Evolutionary conservation across 2,329 filamentous ascomycete genomes (phyloP).

Genomic region (Colletotrichum sp.): DNA sequence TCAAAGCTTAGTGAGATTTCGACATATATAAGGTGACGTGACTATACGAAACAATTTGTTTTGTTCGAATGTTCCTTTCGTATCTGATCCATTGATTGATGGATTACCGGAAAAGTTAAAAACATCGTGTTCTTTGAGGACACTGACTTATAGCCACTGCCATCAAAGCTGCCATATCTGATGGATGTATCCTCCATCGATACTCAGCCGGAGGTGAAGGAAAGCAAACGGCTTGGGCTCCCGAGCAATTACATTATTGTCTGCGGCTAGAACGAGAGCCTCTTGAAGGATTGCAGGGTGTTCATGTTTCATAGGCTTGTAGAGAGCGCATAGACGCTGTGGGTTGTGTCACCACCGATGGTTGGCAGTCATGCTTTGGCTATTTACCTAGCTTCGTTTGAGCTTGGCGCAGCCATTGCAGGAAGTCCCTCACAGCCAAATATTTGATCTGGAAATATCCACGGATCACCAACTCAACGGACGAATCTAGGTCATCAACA

Average conservation of each 20-base stretch:
- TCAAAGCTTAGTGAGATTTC: background rate
- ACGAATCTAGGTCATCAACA: background rate
- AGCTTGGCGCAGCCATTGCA: background rate
- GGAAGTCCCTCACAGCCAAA: background rate
- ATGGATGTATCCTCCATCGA: background rate
- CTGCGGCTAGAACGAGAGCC: background rate
- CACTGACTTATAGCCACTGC: background rate
- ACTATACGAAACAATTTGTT: background rate
- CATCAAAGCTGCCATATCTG: background rate
- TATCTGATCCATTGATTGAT: too few species aligned
- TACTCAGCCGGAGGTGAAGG: background rate
- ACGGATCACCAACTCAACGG: background rate
- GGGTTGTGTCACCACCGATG: background rate
- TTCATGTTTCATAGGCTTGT: background rate
- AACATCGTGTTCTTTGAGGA: background rate
- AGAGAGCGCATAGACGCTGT: background rate
- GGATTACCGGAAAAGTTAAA: too few species aligned
- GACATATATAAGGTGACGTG: background rate
- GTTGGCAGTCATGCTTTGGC: background rate
- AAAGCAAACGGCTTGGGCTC: too few species aligned
- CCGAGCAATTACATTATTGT: background rate
- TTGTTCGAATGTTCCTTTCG: background rate
- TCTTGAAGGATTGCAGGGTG: background rate
- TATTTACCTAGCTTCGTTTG: background rate
- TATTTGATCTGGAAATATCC: background rate